Base-by-base conservation (phyloP, 371 early-diverging fungal species). In the Saksenaea vasiformis region DNA sequence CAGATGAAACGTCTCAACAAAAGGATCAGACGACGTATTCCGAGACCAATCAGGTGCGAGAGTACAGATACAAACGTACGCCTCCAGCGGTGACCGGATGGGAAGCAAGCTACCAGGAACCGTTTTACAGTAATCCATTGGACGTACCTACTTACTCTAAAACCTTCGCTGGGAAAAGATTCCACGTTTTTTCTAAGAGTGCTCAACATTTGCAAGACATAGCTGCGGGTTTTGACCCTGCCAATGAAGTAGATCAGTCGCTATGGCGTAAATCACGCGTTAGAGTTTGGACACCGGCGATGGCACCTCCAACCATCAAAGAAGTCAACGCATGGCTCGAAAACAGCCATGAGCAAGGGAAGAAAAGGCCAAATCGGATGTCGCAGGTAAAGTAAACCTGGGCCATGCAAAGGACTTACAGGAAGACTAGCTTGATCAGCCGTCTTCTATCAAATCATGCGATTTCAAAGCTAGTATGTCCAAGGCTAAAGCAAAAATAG, bases 381-480 rank as follows among this genome's bases (percentile, higher is more conserved):
- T 51, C 66, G 10, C 70, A 66, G 63, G 70, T 70, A 59, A 31
- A 28, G 58, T 36, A 14, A 36, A 15, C 2, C 19, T 10, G 0
- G 15, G 38, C 43, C 2, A 4, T 14, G 8, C 14, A 17, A 13
- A 5, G 5, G 0, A 0, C 7, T 41, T 0, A 41, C 14, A 41
- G 5, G 43, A 27, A 22, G 39, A 36, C 22, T n/a, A 88, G 78
- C 47, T 89, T 28, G 87, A 88, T 62, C 79, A 77, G 0, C 87
- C 89, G 5, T 87, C 90, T 0, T 79, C 65, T 1, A 72, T 75
- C 34, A 86, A 87, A 34, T 72, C 77, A 5, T 87, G 77, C 71
- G 83, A 87, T 5, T 88, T 86, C 71, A 87, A 90, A 68, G 85
- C 72, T 47, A 85, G 77, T 31, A 77, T 82, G 5, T 78, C 69